phyloP scores from a whole-genome alignment of 768 basidiomycete genomes.

The Suillus americanus region DNA sequence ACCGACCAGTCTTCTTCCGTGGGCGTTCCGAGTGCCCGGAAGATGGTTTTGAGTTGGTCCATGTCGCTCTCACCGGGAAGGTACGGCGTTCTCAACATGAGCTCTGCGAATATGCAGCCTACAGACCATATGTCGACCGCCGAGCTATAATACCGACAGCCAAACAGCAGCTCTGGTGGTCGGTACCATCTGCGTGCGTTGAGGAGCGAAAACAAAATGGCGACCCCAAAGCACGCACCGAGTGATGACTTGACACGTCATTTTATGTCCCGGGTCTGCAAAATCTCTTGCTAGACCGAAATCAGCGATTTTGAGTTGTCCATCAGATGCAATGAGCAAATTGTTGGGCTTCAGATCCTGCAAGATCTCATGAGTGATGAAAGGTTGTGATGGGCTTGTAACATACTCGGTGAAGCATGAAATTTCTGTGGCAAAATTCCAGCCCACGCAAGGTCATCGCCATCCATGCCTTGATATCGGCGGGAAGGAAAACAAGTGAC shows the following conservation, averaged over 20 bases:
- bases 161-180: slow-evolving; percentile 92
- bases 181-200: slow-evolving; percentile 87
- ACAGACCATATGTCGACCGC: slow-evolving; percentile 97
- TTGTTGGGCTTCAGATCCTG: slow-evolving; percentile 99
- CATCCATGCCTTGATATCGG: slow-evolving; percentile 99
- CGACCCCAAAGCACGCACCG: slow-evolving; percentile 50
- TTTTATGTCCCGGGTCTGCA: slow-evolving; percentile 91
- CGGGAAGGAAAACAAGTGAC: slow-evolving; percentile 86
- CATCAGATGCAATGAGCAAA: slow-evolving; percentile 87
- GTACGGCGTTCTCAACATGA: slow-evolving; percentile 95
- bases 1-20: slow-evolving; percentile 98
- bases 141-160: slow-evolving; percentile 85
- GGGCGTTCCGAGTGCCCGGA: slow-evolving; percentile 92
- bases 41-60: slow-evolving; percentile 94
- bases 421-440: slow-evolving; percentile 98
- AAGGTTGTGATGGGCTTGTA: neutral
- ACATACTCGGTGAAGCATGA: slow-evolving; percentile 86
- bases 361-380: neutral
- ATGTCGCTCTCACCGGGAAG: slow-evolving; percentile 94
- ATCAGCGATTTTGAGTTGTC: slow-evolving; percentile 95
- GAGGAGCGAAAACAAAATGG: slow-evolving; percentile 9
- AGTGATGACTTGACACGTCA: slow-evolving; percentile 99
- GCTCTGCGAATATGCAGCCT: slow-evolving; percentile 96
- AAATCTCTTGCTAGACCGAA: slow-evolving; percentile 98
- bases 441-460: slow-evolving; percentile 96